Percentiles rank a stretch among this genome's conserved stretches.
Evolutionary conservation across 148 eudicot genomes (phyloP).

Genomic region (Fagopyrum homotropicum): DNA sequence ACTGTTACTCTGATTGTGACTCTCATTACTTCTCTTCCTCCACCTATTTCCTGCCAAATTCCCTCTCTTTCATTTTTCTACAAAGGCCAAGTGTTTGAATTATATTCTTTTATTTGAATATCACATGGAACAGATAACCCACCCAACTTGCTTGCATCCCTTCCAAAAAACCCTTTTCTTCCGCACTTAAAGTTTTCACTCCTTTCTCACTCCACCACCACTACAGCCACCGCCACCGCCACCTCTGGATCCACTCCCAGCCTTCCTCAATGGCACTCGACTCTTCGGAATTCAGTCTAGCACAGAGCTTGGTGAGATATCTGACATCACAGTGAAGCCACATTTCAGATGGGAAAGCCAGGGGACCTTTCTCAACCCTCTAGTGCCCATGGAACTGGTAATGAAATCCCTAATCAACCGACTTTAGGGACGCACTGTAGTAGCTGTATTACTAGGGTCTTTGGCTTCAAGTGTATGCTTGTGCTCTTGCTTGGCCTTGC

Average conservation of each 20-base stretch:
- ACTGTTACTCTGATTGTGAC: constrained; percentile 13
- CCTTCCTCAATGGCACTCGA: constrained; percentile 16
- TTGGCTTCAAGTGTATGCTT: constrained; percentile 59
- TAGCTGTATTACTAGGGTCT: constrained; percentile 26
- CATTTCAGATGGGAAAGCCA: constrained; percentile 41
- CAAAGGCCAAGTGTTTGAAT: not conserved
- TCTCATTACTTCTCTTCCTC: not conserved
- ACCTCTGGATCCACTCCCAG: constrained; percentile 3
- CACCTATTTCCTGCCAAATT: constrained; percentile 9
- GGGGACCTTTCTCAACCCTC: constrained; percentile 17
- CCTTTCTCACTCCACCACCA: constrained; percentile 16
- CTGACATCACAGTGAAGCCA: constrained; percentile 18
- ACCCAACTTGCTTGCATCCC: constrained; percentile 15
- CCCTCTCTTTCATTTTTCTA: not conserved
- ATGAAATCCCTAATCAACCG: constrained; percentile 4
- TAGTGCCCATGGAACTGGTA: constrained; percentile 17
- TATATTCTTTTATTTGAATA: not conserved
- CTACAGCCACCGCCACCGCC: not conserved
- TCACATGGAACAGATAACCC: constrained; percentile 20
- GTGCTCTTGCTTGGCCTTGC: constrained; percentile 65
- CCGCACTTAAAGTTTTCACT: constrained; percentile 14
- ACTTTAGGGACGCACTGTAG: constrained; percentile 17
- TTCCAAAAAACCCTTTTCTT: constrained; percentile 9
- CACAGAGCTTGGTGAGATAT: constrained; percentile 14
- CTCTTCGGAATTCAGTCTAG: constrained; percentile 4